Evolutionary conservation across 2,329 filamentous ascomycete genomes (phyloP), one percentile per base, ranked within the genome.

Genomic region (Colletotrichum plurivorum): DNA sequence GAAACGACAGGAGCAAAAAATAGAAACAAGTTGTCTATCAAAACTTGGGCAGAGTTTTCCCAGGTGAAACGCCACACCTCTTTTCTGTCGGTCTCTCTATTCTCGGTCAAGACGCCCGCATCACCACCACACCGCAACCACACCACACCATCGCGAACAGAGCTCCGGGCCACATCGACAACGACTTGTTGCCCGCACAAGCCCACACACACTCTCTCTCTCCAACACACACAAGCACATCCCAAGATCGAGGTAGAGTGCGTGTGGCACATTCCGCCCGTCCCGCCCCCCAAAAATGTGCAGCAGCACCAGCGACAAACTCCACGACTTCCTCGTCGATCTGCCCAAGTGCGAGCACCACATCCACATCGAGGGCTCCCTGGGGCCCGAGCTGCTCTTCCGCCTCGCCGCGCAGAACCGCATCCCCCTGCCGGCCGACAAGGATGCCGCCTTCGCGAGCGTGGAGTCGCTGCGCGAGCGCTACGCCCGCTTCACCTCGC

Each of bases 301-400:
- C 78, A 25, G 22, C 22, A 25, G 22, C 22, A 25, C 3, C 22
- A 82, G 87, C 74, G 43, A 55, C 43, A n/a, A 18, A 39, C 79
- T 89, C 59, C 89, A 90, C 79, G 78, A 83, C 49, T 89, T 93
- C 77, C 84, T 94, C 45, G 79, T 82, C 59, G 85, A 85, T 39
- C 86, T 95, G 36, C 93, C 93, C 71, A 95, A 95, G 83, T 93
- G 91, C 80, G 93, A 95, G 78, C 93, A 94, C 76, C 93, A 95
- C 80, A 87, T 95, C 62, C 93, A 95, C 77, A 85, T 95, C 41
- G 93, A 95, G 79, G 93, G 93, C 63, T 91, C 91, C 13, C 85
- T 95, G 45, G 89, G 90, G 48, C 92, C 93, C 1, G 81, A 85
- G 63, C 84, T 94, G 46, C 88, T 94, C 71, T 95, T 94, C 82